Evolutionary conservation across 352 stramenopile species (phyloP).

Genomic region (Stramenopiles sp.): DNA sequence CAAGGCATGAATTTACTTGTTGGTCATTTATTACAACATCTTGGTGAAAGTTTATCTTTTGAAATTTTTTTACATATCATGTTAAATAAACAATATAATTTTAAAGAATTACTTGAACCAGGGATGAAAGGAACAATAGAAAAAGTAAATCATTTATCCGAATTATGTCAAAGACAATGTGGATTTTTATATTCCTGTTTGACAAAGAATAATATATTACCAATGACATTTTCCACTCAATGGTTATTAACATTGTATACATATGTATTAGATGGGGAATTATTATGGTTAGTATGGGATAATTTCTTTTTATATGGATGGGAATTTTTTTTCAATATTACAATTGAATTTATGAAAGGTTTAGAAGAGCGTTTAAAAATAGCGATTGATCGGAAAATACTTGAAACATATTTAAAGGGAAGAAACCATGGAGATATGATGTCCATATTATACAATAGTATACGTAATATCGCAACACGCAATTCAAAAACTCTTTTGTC

Average conservation of each 20-base stretch:
- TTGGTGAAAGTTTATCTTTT: background rate
- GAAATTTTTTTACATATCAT: conserved; percentile 1
- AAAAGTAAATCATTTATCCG: conserved; percentile 1
- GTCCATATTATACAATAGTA: background rate
- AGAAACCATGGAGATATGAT: background rate
- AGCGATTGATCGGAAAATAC: background rate
- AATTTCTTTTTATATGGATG: background rate
- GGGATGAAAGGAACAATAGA: background rate
- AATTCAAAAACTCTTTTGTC: background rate
- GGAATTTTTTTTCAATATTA: conserved; percentile 10
- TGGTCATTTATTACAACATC: background rate
- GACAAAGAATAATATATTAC: background rate
- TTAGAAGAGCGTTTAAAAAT: background rate
- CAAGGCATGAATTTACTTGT: conserved; percentile 3
- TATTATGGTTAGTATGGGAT: background rate
- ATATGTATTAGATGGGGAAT: background rate
- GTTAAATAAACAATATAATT: background rate
- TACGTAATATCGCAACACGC: background rate
- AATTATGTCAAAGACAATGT: background rate
- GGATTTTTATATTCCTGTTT: background rate
- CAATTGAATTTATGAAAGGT: background rate
- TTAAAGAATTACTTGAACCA: background rate
- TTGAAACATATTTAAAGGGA: background rate
- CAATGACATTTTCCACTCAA: background rate
- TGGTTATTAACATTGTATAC: conserved; percentile 3